Percentiles rank a stretch among this genome's conserved stretches.
Conservation (phyloP, 805 yeast genomes). For the Kodamaea fukazawae region DNA sequence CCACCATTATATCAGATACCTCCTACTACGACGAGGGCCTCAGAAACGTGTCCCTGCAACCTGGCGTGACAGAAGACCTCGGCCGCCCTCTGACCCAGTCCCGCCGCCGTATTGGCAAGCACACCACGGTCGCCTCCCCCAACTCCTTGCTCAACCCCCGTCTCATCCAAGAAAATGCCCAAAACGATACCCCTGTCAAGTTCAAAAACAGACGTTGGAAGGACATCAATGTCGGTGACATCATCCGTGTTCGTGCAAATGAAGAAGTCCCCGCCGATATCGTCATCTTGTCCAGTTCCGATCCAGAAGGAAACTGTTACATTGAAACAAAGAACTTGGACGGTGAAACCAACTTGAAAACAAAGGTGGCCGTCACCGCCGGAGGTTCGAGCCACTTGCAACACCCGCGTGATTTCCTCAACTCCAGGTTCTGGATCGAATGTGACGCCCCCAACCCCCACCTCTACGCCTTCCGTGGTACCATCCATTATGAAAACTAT, state of each 20-base stretch:
- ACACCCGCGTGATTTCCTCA: slow-evolving; percentile 58
- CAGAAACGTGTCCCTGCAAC: background rate
- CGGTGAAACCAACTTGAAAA: slow-evolving; percentile 52
- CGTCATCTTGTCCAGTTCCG: slow-evolving; percentile 62
- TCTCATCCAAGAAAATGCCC: slow-evolving; percentile 10
- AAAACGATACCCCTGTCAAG: slow-evolving; percentile 6
- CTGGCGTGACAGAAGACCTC: background rate
- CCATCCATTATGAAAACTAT: slow-evolving; percentile 49
- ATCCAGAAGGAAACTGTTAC: slow-evolving; percentile 66
- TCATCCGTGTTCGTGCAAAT: slow-evolving; percentile 64
- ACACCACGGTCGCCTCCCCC: slow-evolving; percentile 11
- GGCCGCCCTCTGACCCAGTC: slow-evolving; percentile 5
- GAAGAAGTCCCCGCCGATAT: slow-evolving; percentile 82
- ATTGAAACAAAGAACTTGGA: slow-evolving; percentile 81
- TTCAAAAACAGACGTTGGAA: slow-evolving; percentile 52
- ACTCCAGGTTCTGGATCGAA: slow-evolving; percentile 58
- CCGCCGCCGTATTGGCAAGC: slow-evolving; percentile 4
- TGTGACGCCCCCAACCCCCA: slow-evolving; percentile 71
- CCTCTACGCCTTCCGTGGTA: slow-evolving; percentile 66
- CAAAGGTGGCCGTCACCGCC: slow-evolving; percentile 50
- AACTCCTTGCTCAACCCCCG: slow-evolving; percentile 22
- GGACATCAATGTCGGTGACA: slow-evolving; percentile 68
- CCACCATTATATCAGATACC: slow-evolving; percentile 37
- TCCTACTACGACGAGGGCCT: slow-evolving; percentile 7
- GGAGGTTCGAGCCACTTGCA: slow-evolving; percentile 47